Base-by-base conservation (phyloP, 768 basidiomycete species). In the Boletus tomentosulus region DNA sequence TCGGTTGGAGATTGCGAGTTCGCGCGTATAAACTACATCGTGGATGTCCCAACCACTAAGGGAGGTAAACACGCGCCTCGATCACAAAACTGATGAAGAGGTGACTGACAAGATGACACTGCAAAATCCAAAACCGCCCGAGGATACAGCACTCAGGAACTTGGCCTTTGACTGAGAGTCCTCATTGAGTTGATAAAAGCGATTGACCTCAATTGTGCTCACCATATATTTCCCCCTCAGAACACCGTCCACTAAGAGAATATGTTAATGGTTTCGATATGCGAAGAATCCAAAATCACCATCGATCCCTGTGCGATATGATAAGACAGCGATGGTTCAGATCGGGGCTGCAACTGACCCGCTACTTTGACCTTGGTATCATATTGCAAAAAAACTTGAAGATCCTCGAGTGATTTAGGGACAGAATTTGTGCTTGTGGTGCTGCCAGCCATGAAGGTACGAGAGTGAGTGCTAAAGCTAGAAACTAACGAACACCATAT, bases 211-310 rank as follows among this genome's bases (percentile, higher is more conserved):
- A 15, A 16, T 13, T 11, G 2, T 22, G 48, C 76, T 43, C 60
- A 87, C 89, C 89, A 92, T 91, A 66, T 86, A 89, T 72, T 98
- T 98, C n/a, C 96, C 96, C 31, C 96, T 80, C 15, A 97, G 77
- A 11, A 98, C 85, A 28, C 96, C 96, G 71, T 98, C 96, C 34
- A 95, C 92, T 94, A 59, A 41, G 27, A 39, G 25, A 51, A 13
- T 47, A 41, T 13, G 37, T 57, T 59, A 39, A 66, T 37, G 22
- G 50, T 41, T 31, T 41, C 22, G 42, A 25, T 34, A 50, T 46
- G 48, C 16, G 43, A 50, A 48, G 15, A 30, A 46, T 50, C 34
- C 24, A 53, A 41, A 60, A 72, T 63, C 67, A 90, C 89, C 89
- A 66, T 92, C 89, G 51, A 92, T 77, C 15, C 81, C 80, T 82